Evolutionary conservation across 331 rosid genomes (phyloP), one percentile per base, ranked within the genome.

Genomic region (Quercus tomentella): DNA sequence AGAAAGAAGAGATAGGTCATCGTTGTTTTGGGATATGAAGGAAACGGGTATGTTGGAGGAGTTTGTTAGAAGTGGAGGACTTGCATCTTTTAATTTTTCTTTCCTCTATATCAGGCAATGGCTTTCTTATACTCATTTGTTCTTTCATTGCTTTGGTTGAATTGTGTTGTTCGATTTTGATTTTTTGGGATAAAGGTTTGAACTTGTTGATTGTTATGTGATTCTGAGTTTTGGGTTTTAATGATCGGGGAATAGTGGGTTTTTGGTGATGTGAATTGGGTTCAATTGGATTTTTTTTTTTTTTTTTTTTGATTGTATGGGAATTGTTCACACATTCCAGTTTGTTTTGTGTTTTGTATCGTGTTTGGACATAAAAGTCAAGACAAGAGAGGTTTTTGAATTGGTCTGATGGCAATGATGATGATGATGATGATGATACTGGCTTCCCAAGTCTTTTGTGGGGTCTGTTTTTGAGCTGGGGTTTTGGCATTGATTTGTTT

Each of bases 191-290:
- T 14, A 49, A 49, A 49, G 17, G 54, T 49, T 49, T 49, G 54
- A 49, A 49, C 7, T 67, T 18, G 4, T 33, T 33, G 10, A 18
- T 56, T 37, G 43, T 41, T 41, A 41, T 77, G 55, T 80, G 70
- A 72, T 80, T 56, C 18, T 76, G 54, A 66, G 66, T 77, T 80
- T 43, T 67, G 79, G 7, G 31, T 80, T 51, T 68, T 41, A 72
- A 69, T 30, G 76, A 77, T 78, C 76, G 54, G 26, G 77, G 63
- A 16, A 68, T 56, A 55, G 37, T 54, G 80, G 86, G 69, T 41
- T 80, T 76, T 77, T 23, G 45, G 72, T 73, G 74, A 77, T 52
- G 67, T 76, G 69, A 68, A 61, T 45, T 43, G n/a, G 55, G 5
- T 74, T 51, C 31, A 56, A 54, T 80, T 60, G 14, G 68, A 54